These are phyloP conservation scores for Zopfia rhizophila DNA, from an alignment of 2,329 filamentous ascomycete genomes.

Conservation along the genomic window DNA sequence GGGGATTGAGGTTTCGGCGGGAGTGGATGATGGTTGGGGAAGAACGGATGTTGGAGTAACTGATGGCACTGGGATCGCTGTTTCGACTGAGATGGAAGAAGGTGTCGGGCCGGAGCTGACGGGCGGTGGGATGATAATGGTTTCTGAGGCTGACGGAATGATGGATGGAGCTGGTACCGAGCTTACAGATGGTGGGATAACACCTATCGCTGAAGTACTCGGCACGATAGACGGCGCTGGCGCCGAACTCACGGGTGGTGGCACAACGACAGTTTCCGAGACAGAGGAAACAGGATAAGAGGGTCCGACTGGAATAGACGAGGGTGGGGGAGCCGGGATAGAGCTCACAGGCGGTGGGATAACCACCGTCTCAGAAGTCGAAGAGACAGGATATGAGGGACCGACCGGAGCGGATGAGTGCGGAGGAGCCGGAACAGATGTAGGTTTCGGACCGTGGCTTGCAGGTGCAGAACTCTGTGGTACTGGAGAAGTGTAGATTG, in stretches of 20 bases:
- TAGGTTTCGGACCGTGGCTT: no score
- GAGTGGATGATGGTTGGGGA: conserved; percentile 13
- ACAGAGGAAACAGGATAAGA: conserved; percentile 1
- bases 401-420: not conserved
- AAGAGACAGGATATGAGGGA: conserved; percentile 3
- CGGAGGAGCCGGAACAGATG: conserved; percentile 6
- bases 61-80: conserved; percentile 1
- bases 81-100: conserved; percentile 1
- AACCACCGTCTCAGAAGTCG: conserved; percentile 10
- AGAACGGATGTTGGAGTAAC: no score
- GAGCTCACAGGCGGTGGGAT: conserved; percentile 9
- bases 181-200: conserved; percentile 8
- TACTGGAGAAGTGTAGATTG: no score
- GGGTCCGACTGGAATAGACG: no score
- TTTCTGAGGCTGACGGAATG: conserved; percentile 2
- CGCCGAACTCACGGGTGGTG: conserved; percentile 8
- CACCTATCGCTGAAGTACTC: not conserved
- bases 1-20: conserved; percentile 7
- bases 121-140: conserved; percentile 2
- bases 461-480: no score
- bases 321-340: not conserved
- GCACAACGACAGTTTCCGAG: conserved; percentile 7
- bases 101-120: conserved; percentile 5
- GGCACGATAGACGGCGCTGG: conserved; percentile 3
- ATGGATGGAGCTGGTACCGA: conserved; percentile 2